Evolutionary conservation across 768 basidiomycete species (phyloP).

Genomic region (Hortiboletus campestris): DNA sequence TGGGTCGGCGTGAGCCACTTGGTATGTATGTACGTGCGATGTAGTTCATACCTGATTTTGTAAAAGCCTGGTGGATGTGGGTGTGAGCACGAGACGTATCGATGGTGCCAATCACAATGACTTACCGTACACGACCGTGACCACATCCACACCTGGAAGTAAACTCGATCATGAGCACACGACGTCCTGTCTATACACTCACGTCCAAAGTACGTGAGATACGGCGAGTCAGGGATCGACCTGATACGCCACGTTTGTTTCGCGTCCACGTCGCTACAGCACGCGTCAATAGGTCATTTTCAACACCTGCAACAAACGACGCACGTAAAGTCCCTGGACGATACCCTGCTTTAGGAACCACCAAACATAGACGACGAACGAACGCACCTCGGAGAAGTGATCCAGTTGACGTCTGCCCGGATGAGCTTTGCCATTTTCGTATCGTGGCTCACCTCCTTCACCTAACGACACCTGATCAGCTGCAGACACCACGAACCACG

Average conservation of each 20-base stretch:
- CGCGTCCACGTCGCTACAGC: constrained; percentile 69
- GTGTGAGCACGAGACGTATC: background rate
- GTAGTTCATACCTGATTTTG: constrained; percentile 59
- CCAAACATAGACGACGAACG: background rate
- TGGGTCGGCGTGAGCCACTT: constrained; percentile 24
- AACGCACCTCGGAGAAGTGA: constrained; percentile 64
- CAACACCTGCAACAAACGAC: constrained; percentile 17
- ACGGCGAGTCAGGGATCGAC: constrained; percentile 54
- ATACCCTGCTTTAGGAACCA: background rate
- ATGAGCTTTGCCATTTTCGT: constrained; percentile 65
- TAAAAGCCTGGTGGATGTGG: constrained; percentile 58
- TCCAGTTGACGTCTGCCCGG: constrained; percentile 80
- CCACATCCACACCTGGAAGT: constrained; percentile 54
- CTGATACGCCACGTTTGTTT: constrained; percentile 72
- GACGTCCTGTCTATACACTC: constrained; percentile 27
- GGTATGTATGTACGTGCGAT: background rate
- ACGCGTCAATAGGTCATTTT: background rate
- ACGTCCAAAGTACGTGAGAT: constrained; percentile 72
- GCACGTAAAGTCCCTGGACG: constrained; percentile 70
- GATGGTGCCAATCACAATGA: background rate
- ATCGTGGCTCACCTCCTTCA: constrained; percentile 81
- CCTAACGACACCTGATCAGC: constrained; percentile 38
- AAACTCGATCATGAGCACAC: background rate
- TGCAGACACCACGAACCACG: background rate
- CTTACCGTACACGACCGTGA: constrained; percentile 73